phyloP scores from a whole-genome alignment of 345 rosid species.

The Mangifera indica region DNA sequence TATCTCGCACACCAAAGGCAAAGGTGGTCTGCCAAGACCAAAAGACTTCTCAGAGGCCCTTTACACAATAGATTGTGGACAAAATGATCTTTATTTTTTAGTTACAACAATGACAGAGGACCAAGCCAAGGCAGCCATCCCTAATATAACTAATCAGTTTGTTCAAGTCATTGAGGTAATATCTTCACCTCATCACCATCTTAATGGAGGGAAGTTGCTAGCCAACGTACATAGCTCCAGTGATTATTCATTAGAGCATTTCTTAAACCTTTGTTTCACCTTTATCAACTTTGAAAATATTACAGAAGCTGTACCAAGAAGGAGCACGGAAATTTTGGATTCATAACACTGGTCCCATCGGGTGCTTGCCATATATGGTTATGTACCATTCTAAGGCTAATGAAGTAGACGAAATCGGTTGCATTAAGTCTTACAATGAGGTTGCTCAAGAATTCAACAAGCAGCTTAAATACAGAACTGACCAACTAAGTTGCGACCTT shows the following conservation, averaged over 20 bases:
- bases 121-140: slow-evolving; percentile 23
- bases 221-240: background rate
- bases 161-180: slow-evolving; percentile 20
- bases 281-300: background rate
- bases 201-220: too few species aligned
- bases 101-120: slow-evolving; percentile 11
- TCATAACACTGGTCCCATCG: slow-evolving; percentile 48
- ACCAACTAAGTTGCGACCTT: slow-evolving; percentile 29
- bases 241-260: background rate
- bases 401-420: slow-evolving; percentile 31
- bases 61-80: slow-evolving; percentile 32
- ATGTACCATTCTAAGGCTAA: slow-evolving; percentile 16
- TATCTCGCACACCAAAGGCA: background rate
- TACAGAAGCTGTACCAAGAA: slow-evolving; percentile 23
- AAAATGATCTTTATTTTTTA: slow-evolving; percentile 30
- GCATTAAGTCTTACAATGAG: slow-evolving; percentile 32
- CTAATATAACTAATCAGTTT: slow-evolving; percentile 14
- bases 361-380: slow-evolving; percentile 39
- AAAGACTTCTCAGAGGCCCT: slow-evolving; percentile 31
- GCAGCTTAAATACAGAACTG: slow-evolving; percentile 27
- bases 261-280: too few species aligned
- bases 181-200: background rate
- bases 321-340: slow-evolving; percentile 46
- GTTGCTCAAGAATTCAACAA: slow-evolving; percentile 36
- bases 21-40: slow-evolving; percentile 23